phyloP scores from a whole-genome alignment of 2,329 filamentous ascomycete species.

The Penicillium janthinellum region DNA sequence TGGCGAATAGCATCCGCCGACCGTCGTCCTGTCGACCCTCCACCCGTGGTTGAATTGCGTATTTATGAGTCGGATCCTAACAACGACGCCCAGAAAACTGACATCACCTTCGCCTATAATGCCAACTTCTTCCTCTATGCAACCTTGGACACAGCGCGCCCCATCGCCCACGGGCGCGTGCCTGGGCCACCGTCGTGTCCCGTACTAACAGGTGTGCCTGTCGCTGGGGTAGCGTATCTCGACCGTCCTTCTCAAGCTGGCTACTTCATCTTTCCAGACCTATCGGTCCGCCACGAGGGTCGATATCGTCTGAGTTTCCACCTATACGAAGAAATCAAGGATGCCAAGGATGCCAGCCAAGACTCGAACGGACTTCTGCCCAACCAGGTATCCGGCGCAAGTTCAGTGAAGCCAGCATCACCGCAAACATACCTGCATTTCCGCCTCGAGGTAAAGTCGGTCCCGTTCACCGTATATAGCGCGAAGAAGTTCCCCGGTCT shows the following conservation, averaged over 20 bases:
- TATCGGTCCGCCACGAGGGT: slow-evolving; percentile 94
- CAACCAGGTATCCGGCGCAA: slow-evolving; percentile 29
- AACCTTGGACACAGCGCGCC: slow-evolving; percentile 82
- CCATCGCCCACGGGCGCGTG: slow-evolving; percentile 78
- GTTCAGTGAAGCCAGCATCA: slow-evolving; percentile 43
- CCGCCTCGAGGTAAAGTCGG: slow-evolving; percentile 85
- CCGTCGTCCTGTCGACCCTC: slow-evolving; percentile 88
- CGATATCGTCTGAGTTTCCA: slow-evolving; percentile 90
- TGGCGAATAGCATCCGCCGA: slow-evolving; percentile 70
- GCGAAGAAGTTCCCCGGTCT: slow-evolving; percentile 98
- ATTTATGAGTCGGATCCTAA: slow-evolving; percentile 68
- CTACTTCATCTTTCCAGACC: slow-evolving; percentile 97
- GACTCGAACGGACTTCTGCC: slow-evolving; percentile 47
- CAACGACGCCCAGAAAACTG: slow-evolving; percentile 61
- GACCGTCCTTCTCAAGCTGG: slow-evolving; percentile 78
- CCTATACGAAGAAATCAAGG: slow-evolving; percentile 90
- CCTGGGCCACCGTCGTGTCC: slow-evolving; percentile 70
- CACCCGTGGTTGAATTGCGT: slow-evolving; percentile 87
- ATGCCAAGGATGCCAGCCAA: slow-evolving; percentile 73
- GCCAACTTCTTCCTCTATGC: slow-evolving; percentile 98
- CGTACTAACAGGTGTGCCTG: slow-evolving; percentile 89
- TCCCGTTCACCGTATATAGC: slow-evolving; percentile 85
- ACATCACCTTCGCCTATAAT: slow-evolving; percentile 88
- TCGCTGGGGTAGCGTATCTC: slow-evolving; percentile 93
- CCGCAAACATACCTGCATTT: slow-evolving; percentile 70